Conservation (phyloP, 2,329 filamentous ascomycete genomes). For the Alternaria triticimaculans region DNA sequence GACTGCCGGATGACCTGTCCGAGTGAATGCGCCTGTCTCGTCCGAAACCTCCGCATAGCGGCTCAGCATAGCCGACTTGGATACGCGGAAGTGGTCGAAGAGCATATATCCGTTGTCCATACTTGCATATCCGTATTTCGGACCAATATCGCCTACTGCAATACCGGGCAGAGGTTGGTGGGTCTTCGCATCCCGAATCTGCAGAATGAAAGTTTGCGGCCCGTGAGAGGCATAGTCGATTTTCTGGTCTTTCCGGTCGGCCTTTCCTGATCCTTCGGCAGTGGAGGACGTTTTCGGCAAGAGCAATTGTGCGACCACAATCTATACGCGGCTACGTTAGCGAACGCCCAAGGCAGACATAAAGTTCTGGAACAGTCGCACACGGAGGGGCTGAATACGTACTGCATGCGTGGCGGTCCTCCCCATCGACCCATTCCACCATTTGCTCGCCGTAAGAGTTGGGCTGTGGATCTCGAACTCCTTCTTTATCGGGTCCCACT, state of each 20-base stretch:
- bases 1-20: constrained; percentile 56
- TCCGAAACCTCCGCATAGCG: constrained; percentile 58
- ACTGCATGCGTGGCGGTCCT: constrained; percentile 61
- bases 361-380: constrained; percentile 11
- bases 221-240: constrained; percentile 54
- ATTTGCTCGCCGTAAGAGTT: constrained; percentile 60
- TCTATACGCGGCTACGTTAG: constrained; percentile 33
- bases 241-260: constrained; percentile 19
- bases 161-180: constrained; percentile 57
- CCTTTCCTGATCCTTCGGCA: neutral
- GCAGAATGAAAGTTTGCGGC: constrained; percentile 61
- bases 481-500: constrained; percentile 54
- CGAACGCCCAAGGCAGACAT: constrained; percentile 6
- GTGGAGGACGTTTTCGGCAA: constrained; percentile 40
- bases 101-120: constrained; percentile 64
- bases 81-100: constrained; percentile 56
- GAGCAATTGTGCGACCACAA: constrained; percentile 61
- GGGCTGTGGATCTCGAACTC: constrained; percentile 61
- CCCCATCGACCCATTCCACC: constrained; percentile 63
- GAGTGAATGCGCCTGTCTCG: constrained; percentile 54
- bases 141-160: constrained; percentile 61
- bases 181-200: constrained; percentile 58
- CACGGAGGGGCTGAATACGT: constrained; percentile 16
- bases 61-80: constrained; percentile 58
- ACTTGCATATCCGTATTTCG: constrained; percentile 61